These are phyloP conservation scores for Neurospora sp. DNA, from an alignment of 2,329 filamentous ascomycete species.

Conservation along the genomic window DNA sequence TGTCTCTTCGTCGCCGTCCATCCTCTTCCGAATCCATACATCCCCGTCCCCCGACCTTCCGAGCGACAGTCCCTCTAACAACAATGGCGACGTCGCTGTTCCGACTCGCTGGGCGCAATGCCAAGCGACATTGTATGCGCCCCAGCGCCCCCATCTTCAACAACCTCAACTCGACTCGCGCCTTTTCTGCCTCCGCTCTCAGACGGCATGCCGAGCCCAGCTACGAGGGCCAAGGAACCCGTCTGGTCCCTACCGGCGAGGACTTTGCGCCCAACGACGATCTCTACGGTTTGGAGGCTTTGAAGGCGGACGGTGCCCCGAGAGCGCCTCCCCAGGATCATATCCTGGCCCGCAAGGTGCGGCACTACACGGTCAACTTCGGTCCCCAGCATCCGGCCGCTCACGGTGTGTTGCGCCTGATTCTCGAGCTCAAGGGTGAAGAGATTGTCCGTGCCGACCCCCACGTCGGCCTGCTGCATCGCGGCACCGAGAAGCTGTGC, in stretches of 20 bases:
- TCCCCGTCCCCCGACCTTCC: background rate
- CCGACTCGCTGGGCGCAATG: conserved; percentile 61
- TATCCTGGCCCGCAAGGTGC: conserved; percentile 66
- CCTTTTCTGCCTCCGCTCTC: conserved; percentile 55
- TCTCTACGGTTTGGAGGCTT: conserved; percentile 31
- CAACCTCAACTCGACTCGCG: conserved; percentile 29
- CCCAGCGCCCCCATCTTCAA: conserved; percentile 19
- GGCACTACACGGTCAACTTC: conserved; percentile 99
- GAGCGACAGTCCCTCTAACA: conserved; percentile 14
- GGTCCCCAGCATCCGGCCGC: conserved; percentile 97
- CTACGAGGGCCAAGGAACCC: conserved; percentile 39
- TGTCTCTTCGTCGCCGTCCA: conserved; percentile 10
- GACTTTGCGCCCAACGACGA: conserved; percentile 46
- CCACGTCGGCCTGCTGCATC: conserved; percentile 90
- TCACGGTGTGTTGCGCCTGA: conserved; percentile 94
- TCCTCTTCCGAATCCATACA: conserved; percentile 20
- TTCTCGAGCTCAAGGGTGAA: conserved; percentile 95
- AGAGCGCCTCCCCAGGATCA: conserved; percentile 39
- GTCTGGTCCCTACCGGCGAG: conserved; percentile 54
- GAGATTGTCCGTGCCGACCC: conserved; percentile 95
- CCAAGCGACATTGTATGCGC: conserved; percentile 55
- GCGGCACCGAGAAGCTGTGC: conserved; percentile 98
- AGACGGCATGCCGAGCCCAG: conserved; percentile 52
- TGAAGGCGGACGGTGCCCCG: conserved; percentile 21
- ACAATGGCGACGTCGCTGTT: conserved; percentile 59